Conservation (phyloP, 768 basidiomycete genomes). For the Boletus insuetus region DNA sequence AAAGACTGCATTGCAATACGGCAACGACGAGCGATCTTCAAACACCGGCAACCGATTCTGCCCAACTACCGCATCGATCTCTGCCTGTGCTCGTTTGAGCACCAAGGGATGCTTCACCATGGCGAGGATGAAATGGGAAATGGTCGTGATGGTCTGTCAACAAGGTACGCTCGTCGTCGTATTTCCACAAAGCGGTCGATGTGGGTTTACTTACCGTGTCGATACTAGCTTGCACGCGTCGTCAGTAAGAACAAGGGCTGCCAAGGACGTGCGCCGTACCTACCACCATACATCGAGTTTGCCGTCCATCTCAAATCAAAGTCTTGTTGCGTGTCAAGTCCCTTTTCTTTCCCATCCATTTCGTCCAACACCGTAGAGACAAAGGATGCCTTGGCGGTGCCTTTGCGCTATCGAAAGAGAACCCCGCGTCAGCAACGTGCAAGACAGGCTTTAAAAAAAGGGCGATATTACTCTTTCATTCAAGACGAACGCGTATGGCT, state of each 20-base stretch:
- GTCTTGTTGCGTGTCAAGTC: constrained; percentile 39
- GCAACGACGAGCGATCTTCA: constrained; percentile 51
- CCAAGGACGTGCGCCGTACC: constrained; percentile 9
- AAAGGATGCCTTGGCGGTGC: constrained; percentile 40
- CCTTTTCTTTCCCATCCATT: not conserved
- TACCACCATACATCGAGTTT: constrained; percentile 72
- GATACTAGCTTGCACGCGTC: constrained; percentile 42
- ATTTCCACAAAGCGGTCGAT: not conserved
- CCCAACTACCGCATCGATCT: constrained; percentile 54
- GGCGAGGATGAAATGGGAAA: constrained; percentile 61
- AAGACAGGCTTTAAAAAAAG: not conserved
- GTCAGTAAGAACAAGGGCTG: not conserved
- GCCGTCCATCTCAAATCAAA: constrained; percentile 78
- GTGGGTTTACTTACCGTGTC: constrained; percentile 51
- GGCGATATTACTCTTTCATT: constrained; percentile 45
- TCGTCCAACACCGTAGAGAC: constrained; percentile 51
- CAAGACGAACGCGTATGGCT: constrained; percentile 59
- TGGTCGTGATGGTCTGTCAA: constrained; percentile 45
- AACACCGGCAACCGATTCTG: constrained; percentile 54
- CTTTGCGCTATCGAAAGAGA: constrained; percentile 31
- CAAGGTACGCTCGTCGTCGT: not conserved
- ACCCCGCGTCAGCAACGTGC: not conserved
- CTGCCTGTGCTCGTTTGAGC: constrained; percentile 56
- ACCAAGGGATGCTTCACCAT: constrained; percentile 62
- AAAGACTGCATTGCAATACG: constrained; percentile 57